These are phyloP conservation scores for Fusarium succisae DNA, from an alignment of 2,329 filamentous ascomycete genomes.

Conservation along the genomic window DNA sequence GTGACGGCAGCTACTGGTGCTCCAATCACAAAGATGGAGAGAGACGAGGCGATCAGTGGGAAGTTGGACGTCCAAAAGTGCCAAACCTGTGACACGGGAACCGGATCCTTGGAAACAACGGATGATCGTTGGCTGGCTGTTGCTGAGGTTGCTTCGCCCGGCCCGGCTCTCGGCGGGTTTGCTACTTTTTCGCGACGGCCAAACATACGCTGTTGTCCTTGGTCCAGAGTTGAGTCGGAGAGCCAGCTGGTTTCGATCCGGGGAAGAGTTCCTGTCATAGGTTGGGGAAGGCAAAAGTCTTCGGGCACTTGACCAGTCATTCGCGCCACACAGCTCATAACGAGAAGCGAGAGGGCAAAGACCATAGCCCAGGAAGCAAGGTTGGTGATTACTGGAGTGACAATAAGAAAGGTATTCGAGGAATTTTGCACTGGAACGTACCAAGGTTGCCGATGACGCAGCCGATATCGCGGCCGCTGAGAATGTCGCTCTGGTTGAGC, in stretches of 20 bases:
- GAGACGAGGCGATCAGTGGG: constrained; percentile 43
- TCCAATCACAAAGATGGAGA: constrained; percentile 50
- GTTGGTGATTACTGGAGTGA: constrained; percentile 47
- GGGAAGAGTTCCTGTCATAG: background rate
- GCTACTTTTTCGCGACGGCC: constrained; percentile 10
- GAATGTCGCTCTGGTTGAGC: constrained; percentile 50
- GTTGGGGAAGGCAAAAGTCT: constrained; percentile 10
- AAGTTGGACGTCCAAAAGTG: constrained; percentile 37
- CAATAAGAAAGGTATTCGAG: constrained; percentile 12
- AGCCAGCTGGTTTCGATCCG: constrained; percentile 33
- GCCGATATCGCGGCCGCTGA: constrained; percentile 50
- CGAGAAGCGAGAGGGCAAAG: constrained; percentile 42
- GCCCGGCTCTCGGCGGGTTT: background rate
- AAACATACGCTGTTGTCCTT: background rate
- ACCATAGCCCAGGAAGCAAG: constrained; percentile 48
- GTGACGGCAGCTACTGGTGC: constrained; percentile 51
- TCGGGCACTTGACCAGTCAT: constrained; percentile 4
- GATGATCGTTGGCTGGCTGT: constrained; percentile 12
- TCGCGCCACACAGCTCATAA: constrained; percentile 20
- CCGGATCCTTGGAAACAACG: background rate
- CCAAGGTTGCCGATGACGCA: constrained; percentile 56
- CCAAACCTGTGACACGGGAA: constrained; percentile 13
- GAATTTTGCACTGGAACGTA: constrained; percentile 38
- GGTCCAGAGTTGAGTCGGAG: constrained; percentile 31
- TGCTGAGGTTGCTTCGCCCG: background rate